These are phyloP conservation scores for Brassica balearica DNA, from an alignment of 441 rosid genomes.

Conservation along the genomic window DNA sequence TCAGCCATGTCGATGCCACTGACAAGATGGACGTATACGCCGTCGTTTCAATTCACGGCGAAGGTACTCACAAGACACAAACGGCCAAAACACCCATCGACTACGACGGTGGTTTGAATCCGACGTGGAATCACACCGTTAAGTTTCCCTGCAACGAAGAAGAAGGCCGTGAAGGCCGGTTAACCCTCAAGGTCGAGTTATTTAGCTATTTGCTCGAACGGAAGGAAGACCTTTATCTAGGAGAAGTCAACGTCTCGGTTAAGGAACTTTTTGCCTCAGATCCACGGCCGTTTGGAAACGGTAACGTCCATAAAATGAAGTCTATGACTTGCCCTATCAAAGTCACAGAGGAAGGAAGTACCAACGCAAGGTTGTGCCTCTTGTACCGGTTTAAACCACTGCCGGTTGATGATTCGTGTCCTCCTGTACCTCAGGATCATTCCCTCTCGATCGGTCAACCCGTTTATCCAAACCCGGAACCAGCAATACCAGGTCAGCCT, in stretches of 20 bases:
- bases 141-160: constrained; percentile 55
- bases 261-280: constrained; percentile 53
- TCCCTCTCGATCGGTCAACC: constrained; percentile 31
- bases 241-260: constrained; percentile 63
- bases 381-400: constrained; percentile 36
- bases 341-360: constrained; percentile 23
- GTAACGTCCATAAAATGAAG: constrained; percentile 37
- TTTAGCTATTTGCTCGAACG: constrained; percentile 48
- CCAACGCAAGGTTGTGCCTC: constrained; percentile 30
- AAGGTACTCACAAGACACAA: constrained; percentile 37
- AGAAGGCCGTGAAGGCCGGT: constrained; percentile 47
- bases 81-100: constrained; percentile 54
- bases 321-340: constrained; percentile 28
- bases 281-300: constrained; percentile 7
- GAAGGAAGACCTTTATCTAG: constrained; percentile 64
- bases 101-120: constrained; percentile 55
- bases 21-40: constrained; percentile 40
- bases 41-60: constrained; percentile 55
- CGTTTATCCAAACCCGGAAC: constrained; percentile 32
- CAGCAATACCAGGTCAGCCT: constrained; percentile 27
- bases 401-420: neutral
- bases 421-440: constrained; percentile 22
- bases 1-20: neutral
- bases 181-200: constrained; percentile 50
- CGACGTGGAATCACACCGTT: constrained; percentile 64